Base-by-base conservation (phyloP, 805 yeast genomes). In the Kurtzmaniella cleridarum region DNA sequence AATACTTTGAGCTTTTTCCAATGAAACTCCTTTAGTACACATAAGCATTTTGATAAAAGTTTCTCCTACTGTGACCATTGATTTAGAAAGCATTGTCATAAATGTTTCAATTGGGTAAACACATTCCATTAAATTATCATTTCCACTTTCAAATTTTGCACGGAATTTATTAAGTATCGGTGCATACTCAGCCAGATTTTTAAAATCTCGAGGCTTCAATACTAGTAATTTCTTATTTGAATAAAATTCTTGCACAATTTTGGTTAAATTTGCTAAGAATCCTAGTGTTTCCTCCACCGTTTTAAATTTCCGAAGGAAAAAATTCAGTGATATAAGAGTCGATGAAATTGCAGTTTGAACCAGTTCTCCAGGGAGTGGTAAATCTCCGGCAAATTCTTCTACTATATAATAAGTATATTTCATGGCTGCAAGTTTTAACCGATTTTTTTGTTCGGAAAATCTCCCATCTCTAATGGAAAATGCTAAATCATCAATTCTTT, bases 391-490 rank as follows among this genome's bases (percentile, higher is more conserved):
- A 3, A 74, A 75, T 43, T 87, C 95, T 55, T 93, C 99, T 12
- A 93, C 76, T 3, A 93, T 55, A 50, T 93, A 93, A 47, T 78
- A 80, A 14, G 82, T 75, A 46, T 84, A 73, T 14, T 65, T 64
- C 52, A 90, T 64, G 0, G 85, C 88, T 0, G 93, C 75, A 55
- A 81, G 75, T 36, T 71, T 72, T 41, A 93, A 65, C 39, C 99
- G 71, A 13, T 72, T 62, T 54, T 91, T 90, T 55, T 93, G 99
- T 55, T 93, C 98, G 39, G 71, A 69, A 51, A 84, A 89, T 36
- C 99, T 64, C 2, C 96, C 96, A 60, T 93, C 99, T 43, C 75
- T 73, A 34, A 93, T 88, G 37, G 95, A 85, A 27, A 69, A 54
- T 0, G 84, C 84, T 50, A 93, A 71, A 67, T 93, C 99, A 54